Percentiles rank a stretch among this genome's conserved stretches.
These are phyloP conservation scores for Lentinula novae-zelandiae DNA, from an alignment of 1,284 basidiomycete species.

Conservation along the genomic window DNA sequence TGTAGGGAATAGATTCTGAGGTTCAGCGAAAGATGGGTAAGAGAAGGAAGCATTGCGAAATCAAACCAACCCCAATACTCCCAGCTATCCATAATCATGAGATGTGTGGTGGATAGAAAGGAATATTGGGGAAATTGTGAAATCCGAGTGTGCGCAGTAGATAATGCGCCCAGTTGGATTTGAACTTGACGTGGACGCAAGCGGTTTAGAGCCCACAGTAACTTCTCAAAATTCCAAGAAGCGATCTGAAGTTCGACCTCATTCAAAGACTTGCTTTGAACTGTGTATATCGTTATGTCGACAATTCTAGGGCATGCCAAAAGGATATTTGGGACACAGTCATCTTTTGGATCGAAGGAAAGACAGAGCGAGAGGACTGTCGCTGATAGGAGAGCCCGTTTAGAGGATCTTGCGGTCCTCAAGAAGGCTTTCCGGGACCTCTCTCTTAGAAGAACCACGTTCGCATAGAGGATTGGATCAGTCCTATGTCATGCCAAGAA, in stretches of 20 bases:
- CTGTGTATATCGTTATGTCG: neutral
- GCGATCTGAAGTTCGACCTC: neutral
- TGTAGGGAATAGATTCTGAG: neutral
- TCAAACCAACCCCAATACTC: slow-evolving; percentile 1
- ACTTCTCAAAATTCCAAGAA: neutral
- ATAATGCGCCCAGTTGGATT: neutral
- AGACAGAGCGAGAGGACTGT: neutral
- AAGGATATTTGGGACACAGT: slow-evolving; percentile 1
- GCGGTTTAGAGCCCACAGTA: neutral
- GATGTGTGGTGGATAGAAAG: slow-evolving; percentile 3
- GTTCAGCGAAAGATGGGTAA: slow-evolving; percentile 7
- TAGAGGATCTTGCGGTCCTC: neutral
- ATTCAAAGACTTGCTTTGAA: neutral
- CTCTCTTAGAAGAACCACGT: neutral
- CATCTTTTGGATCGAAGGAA: neutral
- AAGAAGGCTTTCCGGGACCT: neutral
- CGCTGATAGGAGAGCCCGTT: neutral
- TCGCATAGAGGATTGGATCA: slow-evolving; percentile 1
- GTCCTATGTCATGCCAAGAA: neutral
- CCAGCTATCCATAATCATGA: slow-evolving; percentile 2
- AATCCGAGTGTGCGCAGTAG: neutral
- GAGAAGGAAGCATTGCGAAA: neutral
- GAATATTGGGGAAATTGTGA: neutral
- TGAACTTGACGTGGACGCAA: slow-evolving; percentile 3
- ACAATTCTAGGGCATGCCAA: neutral